Evolutionary conservation across 2,329 filamentous ascomycete species (phyloP), one percentile per base, ranked within the genome.

Genomic region (Penicillium expansum): DNA sequence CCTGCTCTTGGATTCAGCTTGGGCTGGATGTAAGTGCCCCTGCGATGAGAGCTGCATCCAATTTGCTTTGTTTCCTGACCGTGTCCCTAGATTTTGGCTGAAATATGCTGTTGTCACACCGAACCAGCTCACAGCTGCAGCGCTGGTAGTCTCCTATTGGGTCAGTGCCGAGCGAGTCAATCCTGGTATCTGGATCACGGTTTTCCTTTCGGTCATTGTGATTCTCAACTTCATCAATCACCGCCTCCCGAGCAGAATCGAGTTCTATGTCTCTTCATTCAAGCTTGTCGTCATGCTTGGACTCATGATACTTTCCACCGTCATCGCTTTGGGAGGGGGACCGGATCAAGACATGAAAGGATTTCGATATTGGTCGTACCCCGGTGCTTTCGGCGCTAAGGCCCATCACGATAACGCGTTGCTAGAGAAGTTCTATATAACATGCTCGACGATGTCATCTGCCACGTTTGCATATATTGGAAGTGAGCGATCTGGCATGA

Each of bases 71-170:
- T 13, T 38, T 16, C 60, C 37, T 71, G 24, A 55, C 37, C 13
- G 13, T 8, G 2, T 9, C 45, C 32, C 33, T 57, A 76, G 73
- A 61, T 76, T 74, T 67, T 89, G 84, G 83, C 81, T 86, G 73
- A 92, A 84, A 69, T 94, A 93, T 74, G 89, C 93, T 71, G 91
- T 95, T 67, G 84, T 90, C 43, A 92, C 89, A 2, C 90, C 91
- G 1, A 94, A 93, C 68, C 90, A 95, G 70, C 79, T 94, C 39
- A 93, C 90, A 0, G 91, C 91, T 37, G 85, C 83, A 10, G 83
- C 89, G 9, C 75, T 94, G 30, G 87, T 93, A 52, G 87, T 95
- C 48, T 84, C 88, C 62, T 91, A 86, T 66, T 95, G 91, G 91
- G 76, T 89, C 9, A 72, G 79, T 8, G 77, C 83, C 20, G 81